Conservation (phyloP, 2,329 filamentous ascomycete genomes). For the Beauveria scarabaeidicola region DNA sequence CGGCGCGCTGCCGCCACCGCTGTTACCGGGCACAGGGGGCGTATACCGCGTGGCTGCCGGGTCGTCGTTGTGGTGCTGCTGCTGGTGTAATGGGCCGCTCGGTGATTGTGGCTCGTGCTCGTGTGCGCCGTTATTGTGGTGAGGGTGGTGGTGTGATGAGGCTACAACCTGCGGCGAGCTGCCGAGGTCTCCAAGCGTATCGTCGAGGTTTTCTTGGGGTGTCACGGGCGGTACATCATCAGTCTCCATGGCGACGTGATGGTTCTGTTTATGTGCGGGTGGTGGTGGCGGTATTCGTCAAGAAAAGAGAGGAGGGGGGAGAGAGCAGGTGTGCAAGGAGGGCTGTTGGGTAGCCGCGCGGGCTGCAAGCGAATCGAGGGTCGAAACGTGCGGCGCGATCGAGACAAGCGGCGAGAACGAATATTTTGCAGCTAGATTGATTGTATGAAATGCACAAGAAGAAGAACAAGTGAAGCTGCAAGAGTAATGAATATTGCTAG, state of each 20-base stretch:
- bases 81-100: slow-evolving; percentile 34
- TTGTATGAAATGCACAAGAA: neutral
- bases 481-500: slow-evolving; percentile 8
- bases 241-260: slow-evolving; percentile 13
- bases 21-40: slow-evolving; percentile 22
- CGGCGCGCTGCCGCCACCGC: slow-evolving; percentile 4
- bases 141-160: neutral
- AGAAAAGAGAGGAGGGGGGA: neutral
- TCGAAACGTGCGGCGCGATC: neutral
- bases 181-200: slow-evolving; percentile 42
- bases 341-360: slow-evolving; percentile 7
- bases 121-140: slow-evolving; percentile 26
- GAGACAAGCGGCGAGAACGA: neutral
- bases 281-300: neutral
- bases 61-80: slow-evolving; percentile 32
- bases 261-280: neutral
- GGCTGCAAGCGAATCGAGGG: neutral
- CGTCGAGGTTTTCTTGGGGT: slow-evolving; percentile 35
- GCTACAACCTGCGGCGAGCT: slow-evolving; percentile 33
- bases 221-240: slow-evolving; percentile 10
- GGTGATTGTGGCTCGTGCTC: slow-evolving; percentile 41
- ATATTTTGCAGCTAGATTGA: neutral
- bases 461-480: neutral
- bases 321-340: neutral
- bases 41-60: slow-evolving; percentile 36